phyloP scores from a whole-genome alignment of 2,329 filamentous ascomycete species.

The Plectosphaerella sp. region DNA sequence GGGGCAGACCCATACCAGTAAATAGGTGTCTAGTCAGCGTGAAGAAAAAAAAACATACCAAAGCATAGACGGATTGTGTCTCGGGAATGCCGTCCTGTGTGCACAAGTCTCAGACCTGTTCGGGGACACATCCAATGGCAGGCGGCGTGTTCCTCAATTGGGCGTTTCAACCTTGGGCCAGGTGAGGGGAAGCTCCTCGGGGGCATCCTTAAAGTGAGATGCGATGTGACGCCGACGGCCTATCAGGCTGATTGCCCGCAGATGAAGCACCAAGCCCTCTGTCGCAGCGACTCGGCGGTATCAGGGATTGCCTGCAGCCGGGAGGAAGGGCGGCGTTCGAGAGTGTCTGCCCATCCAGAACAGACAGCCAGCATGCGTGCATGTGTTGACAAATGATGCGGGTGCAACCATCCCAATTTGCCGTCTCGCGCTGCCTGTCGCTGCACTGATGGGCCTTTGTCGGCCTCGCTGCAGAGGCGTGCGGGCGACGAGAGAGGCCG shows the following conservation, averaged over 20 bases:
- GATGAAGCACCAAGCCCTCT: background rate
- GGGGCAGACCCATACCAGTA: too few species aligned
- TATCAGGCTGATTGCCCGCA: background rate
- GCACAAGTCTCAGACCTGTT: background rate
- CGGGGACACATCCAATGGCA: background rate
- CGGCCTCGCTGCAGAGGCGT: background rate
- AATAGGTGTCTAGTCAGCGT: too few species aligned
- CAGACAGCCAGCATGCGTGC: too few species aligned
- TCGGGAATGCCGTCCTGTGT: background rate
- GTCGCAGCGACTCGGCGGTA: background rate
- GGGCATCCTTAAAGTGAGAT: background rate
- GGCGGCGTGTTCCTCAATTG: background rate
- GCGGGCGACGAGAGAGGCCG: background rate
- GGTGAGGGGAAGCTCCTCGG: background rate
- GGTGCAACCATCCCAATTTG: too few species aligned
- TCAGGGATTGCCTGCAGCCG: background rate
- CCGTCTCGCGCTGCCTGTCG: too few species aligned
- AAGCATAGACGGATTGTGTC: background rate
- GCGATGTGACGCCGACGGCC: background rate
- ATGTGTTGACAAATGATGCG: too few species aligned
- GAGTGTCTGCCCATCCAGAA: background rate
- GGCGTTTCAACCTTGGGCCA: background rate
- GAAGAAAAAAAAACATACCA: too few species aligned
- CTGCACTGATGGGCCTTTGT: background rate
- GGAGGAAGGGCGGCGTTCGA: background rate